Evolutionary conservation across 768 basidiomycete species (phyloP).

Genomic region (Tylopilus sp.): DNA sequence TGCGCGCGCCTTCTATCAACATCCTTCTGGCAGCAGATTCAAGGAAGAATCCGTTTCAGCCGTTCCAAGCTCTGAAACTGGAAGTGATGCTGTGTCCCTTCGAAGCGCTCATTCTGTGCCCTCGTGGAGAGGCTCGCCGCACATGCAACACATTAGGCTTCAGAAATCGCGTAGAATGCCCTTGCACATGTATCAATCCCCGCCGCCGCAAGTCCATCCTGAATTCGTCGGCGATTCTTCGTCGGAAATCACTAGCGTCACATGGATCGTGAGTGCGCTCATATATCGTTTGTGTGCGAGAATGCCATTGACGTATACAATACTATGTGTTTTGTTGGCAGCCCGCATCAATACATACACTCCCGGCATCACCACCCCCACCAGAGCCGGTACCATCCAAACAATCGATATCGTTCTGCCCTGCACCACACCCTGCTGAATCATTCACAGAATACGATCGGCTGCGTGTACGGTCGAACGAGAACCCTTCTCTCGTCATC

Average conservation of each 20-base stretch:
- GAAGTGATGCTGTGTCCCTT: constrained; percentile 16
- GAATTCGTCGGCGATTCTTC: background rate
- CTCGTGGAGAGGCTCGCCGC: constrained; percentile 4
- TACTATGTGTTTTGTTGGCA: background rate
- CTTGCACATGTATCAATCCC: background rate
- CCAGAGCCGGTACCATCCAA: background rate
- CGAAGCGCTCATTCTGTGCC: constrained; percentile 1
- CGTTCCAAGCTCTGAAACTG: constrained; percentile 25
- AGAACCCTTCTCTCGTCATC: constrained; percentile 21
- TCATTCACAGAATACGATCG: constrained; percentile 32
- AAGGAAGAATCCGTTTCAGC: constrained; percentile 24
- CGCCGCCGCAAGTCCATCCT: background rate
- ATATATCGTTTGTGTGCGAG: background rate
- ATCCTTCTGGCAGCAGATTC: constrained; percentile 28
- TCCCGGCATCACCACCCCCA: background rate
- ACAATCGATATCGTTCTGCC: constrained; percentile 23
- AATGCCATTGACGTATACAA: background rate
- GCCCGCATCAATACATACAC: constrained; percentile 2
- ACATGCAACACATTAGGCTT: constrained; percentile 9
- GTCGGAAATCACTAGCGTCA: constrained; percentile 3
- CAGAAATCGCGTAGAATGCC: constrained; percentile 18
- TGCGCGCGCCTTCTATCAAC: constrained; percentile 7
- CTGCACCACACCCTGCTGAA: constrained; percentile 20
- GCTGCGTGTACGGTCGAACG: constrained; percentile 18
- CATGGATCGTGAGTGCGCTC: constrained; percentile 18